Evolutionary conservation across 495 filamentous ascomycete species (phyloP).

Genomic region (Aspergillus sclerotiicarbonarius): DNA sequence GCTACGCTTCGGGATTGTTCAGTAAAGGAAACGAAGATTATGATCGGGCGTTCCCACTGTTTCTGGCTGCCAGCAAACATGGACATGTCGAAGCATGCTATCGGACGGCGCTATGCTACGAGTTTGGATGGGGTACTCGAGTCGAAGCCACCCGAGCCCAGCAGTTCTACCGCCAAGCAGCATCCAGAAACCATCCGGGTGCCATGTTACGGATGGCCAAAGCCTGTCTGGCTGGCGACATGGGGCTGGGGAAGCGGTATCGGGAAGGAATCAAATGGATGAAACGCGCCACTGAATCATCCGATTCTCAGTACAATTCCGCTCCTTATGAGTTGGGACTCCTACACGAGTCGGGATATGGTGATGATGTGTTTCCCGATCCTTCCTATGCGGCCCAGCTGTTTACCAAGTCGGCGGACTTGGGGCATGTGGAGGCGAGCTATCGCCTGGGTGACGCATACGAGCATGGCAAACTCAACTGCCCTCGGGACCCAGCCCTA

Average conservation of each 20-base stretch:
- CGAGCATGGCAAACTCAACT: conserved; percentile 84
- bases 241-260: conserved; percentile 81
- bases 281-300: conserved; percentile 84
- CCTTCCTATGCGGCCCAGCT: conserved; percentile 88
- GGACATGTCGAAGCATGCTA: conserved; percentile 96
- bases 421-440: conserved; percentile 82
- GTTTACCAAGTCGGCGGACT: conserved; percentile 88
- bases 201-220: conserved; percentile 90
- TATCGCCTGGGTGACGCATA: conserved; percentile 94
- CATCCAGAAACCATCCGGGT: conserved; percentile 91
- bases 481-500: conserved; percentile 85
- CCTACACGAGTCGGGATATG: conserved; percentile 84
- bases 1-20: conserved; percentile 91
- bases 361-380: conserved; percentile 89
- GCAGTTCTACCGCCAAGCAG: conserved; percentile 86
- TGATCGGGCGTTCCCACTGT: conserved; percentile 85
- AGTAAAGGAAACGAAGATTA: conserved; percentile 89
- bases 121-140: conserved; percentile 94
- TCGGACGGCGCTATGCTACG: conserved; percentile 90
- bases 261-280: conserved; percentile 96
- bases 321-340: conserved; percentile 89
- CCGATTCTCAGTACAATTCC: conserved; percentile 86
- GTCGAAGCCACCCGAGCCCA: conserved; percentile 87
- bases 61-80: conserved; percentile 92
- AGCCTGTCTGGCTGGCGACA: conserved; percentile 83